Base-by-base conservation (phyloP, 192 early-diverging fungal genomes). In the Dissophora globulifera region DNA sequence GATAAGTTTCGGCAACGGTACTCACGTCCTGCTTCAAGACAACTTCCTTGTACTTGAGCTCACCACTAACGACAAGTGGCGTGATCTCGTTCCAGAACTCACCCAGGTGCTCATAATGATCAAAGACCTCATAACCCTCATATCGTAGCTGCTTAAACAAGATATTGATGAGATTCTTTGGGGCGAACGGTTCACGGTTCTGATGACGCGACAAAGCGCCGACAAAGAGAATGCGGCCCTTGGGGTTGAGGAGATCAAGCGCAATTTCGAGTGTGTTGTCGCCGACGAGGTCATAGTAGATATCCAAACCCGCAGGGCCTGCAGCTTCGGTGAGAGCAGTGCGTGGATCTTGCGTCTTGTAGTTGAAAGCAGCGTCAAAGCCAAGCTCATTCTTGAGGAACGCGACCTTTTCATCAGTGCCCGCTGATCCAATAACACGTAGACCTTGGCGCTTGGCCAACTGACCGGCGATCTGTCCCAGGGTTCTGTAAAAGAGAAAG, bases 331-430 rank as follows among this genome's bases (percentile, higher is more conserved):
- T 53, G 13, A 74, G 23, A 11, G 70, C 70, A 10, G 17, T 42
- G 23, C 70, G 62, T 23, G 50, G 64, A 41, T 65, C 62, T 46
- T 50, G 53, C 17, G 87, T 94, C 74, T 96, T 97, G 89, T 97
- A 97, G 83, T 97, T 97, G 85, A 97, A 93, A 13, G 85, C 95
- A 7, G 80, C 91, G 80, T 97, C 94, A 41, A 91, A 94, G 8
- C 90, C 90, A 50, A 90, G 75, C 50, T 84, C 82, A 10, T 85
- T 69, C 65, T 87, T 87, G 33, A 95, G 85, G 55, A 84, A 88
- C 27, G 79, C 83, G n/a, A 92, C 91, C 70, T 98, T 98, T 1
- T 93, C 92, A 68, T 95, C 93, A 5, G 87, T 84, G 12, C 94
- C 93, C 8, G 93, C 93, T 38, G 88, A 88, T 27, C 93, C 96